Percentiles rank a stretch among this genome's conserved stretches.
Evolutionary conservation across 1,284 basidiomycete species (phyloP).

Genomic region (Porodaedalea pini): DNA sequence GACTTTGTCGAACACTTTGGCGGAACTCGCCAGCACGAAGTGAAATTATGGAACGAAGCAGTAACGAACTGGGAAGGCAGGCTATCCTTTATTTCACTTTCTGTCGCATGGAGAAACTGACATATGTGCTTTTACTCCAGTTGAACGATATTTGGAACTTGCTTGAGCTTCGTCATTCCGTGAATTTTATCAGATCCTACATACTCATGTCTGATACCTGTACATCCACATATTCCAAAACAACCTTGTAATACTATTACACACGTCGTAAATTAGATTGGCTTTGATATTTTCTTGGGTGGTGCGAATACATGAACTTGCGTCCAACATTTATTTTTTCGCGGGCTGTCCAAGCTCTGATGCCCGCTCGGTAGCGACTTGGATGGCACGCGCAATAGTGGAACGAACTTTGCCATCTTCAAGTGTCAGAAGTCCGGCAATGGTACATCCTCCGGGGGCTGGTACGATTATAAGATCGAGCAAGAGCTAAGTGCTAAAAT

Average conservation of each 20-base stretch:
- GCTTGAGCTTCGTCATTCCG: slow-evolving; percentile 40
- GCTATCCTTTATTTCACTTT: slow-evolving; percentile 25
- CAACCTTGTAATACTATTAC: slow-evolving; percentile 25
- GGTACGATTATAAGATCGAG: slow-evolving; percentile 10
- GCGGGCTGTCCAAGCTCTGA: slow-evolving; percentile 67
- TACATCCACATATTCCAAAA: background rate
- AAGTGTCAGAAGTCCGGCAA: slow-evolving; percentile 90
- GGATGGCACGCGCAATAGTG: slow-evolving; percentile 94
- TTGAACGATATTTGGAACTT: slow-evolving; percentile 82
- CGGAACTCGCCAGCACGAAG: slow-evolving; percentile 88
- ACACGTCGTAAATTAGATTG: no score
- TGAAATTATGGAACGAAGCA: slow-evolving; percentile 81
- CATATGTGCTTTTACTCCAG: slow-evolving; percentile 38
- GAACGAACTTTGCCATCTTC: slow-evolving; percentile 94
- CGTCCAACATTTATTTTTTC: slow-evolving; percentile 10
- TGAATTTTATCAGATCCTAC: background rate
- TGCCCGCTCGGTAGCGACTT: slow-evolving; percentile 87
- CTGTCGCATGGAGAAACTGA: slow-evolving; percentile 9
- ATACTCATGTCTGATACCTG: background rate
- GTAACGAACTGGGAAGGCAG: slow-evolving; percentile 93
- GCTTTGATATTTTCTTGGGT: no score
- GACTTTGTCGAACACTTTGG: slow-evolving; percentile 92
- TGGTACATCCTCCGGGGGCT: slow-evolving; percentile 99
- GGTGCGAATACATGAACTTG: no score
- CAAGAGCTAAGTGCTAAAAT: background rate